These are phyloP conservation scores for Chrysopogon serrulatus DNA, from an alignment of 176 grass and related monocot species.

Conservation along the genomic window DNA sequence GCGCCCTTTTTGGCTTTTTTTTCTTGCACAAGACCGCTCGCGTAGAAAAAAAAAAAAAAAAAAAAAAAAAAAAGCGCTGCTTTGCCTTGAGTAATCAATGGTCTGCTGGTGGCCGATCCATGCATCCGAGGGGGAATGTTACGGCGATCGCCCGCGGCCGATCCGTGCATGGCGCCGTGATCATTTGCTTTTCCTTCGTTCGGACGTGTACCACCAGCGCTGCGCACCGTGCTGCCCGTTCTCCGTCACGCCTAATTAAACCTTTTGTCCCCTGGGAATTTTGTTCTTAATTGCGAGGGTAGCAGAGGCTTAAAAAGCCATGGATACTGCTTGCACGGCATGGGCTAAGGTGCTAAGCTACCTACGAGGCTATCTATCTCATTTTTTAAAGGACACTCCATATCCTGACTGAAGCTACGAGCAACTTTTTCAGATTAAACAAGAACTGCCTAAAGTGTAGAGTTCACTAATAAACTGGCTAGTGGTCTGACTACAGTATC, in stretches of 20 bases:
- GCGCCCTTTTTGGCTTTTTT: slow-evolving; percentile 1
- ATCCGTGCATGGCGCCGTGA: not conserved
- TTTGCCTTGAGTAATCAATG: not conserved
- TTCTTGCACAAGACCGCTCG: not conserved
- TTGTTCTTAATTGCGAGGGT: not conserved
- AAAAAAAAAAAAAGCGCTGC: not conserved
- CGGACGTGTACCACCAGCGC: not conserved
- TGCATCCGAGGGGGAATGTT: not conserved
- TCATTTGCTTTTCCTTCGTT: not conserved
- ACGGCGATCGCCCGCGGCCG: not conserved
- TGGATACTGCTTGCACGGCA: not conserved
- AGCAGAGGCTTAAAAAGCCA: not conserved
- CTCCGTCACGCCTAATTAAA: not conserved
- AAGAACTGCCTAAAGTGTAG: not conserved
- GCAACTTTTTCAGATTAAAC: slow-evolving; percentile 8
- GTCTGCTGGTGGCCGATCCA: not conserved
- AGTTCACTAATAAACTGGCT: not conserved
- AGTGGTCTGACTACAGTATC: not conserved
- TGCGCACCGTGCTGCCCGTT: not conserved
- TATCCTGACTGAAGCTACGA: not conserved
- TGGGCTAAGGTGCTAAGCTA: not conserved
- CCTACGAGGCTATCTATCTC: not conserved
- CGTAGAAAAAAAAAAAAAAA: not conserved
- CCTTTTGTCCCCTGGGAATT: not conserved
- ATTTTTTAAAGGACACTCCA: not conserved